Base-by-base conservation (phyloP, 2,329 filamentous ascomycete genomes). In the Talaromyces islandicus region DNA sequence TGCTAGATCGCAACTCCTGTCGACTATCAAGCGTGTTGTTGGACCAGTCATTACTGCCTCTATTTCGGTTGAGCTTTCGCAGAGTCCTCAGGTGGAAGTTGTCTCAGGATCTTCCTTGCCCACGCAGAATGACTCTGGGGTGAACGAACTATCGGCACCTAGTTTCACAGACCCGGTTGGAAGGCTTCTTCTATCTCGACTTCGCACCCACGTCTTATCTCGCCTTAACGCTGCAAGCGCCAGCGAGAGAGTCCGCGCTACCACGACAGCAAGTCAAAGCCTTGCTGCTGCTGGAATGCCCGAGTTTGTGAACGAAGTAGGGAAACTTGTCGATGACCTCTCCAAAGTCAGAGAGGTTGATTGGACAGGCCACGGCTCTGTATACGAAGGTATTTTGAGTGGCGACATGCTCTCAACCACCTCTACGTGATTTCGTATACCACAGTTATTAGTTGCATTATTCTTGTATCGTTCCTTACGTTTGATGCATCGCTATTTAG, bases 221-320 rank as follows among this genome's bases (percentile, higher is more conserved):
- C 81, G 85, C 10, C 76, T 88, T 0, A 81, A 79, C 46, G 85
- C 85, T n/a, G 78, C 77, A n/a, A 86, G 82, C 63, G 81, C 82
- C 2, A 81, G 81, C 17, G 85, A 88, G 66, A 74, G 83, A 19
- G 81, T 87, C 14, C 77, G 82, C 12, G 80, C 80, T 10, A 84
- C 83, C 0, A 83, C 79, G 32, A 82, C 80, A 1, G 85, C 85
- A 7, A 83, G 79, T 12, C 84, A 87, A 62, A 80, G 80, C 9
- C 74, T 88, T 48, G 83, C 85, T 6, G 78, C 79, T 1, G 83
- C 81, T 14, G 85, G 85, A 4, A 80, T 88, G 71, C 81, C 83
- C 0, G 85, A 88, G 65, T 87, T 87, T 66, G 80, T 85, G 10
- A 77, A 71, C 25, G 82, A 85, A 61, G 83, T 88, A 21, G 81